Percentiles rank a stretch among this genome's conserved stretches.
Conservation (phyloP, 257 asterid genomes). For the Solanum acaule region DNA sequence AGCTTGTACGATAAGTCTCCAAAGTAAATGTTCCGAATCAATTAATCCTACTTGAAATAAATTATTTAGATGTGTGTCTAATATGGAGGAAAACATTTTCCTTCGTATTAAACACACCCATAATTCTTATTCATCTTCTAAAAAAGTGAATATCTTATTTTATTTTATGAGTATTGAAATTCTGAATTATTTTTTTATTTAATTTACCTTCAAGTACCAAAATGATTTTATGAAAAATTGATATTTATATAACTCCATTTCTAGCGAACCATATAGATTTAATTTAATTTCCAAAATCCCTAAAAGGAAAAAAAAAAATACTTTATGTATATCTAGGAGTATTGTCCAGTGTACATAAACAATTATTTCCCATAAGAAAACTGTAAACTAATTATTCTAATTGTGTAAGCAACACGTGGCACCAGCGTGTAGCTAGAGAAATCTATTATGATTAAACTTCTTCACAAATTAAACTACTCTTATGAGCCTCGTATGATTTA, state of each 20-base stretch:
- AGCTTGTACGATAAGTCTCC: not conserved
- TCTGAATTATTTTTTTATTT: too few species aligned
- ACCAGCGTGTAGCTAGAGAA: not conserved
- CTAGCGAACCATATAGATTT: not conserved
- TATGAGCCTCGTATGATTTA: not conserved
- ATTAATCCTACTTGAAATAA: too few species aligned
- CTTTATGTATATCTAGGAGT: not conserved
- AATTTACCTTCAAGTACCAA: not conserved
- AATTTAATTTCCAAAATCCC: not conserved
- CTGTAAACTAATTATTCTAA: not conserved
- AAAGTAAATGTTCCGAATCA: too few species aligned
- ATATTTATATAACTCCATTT: not conserved
- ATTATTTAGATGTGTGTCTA: too few species aligned
- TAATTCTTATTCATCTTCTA: not conserved
- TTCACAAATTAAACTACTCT: not conserved
- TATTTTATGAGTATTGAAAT: accelerated
- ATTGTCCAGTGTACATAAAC: not conserved
- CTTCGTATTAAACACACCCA: not conserved
- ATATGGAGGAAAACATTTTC: too few species aligned
- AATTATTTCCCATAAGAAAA: not conserved
- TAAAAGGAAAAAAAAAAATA: not conserved
- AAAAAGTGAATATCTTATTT: too few species aligned
- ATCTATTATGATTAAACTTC: not conserved
- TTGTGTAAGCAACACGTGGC: not conserved
- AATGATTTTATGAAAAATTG: not conserved